These are phyloP conservation scores for Geosmithia putterillii DNA, from an alignment of 2,329 filamentous ascomycete species.

Conservation along the genomic window DNA sequence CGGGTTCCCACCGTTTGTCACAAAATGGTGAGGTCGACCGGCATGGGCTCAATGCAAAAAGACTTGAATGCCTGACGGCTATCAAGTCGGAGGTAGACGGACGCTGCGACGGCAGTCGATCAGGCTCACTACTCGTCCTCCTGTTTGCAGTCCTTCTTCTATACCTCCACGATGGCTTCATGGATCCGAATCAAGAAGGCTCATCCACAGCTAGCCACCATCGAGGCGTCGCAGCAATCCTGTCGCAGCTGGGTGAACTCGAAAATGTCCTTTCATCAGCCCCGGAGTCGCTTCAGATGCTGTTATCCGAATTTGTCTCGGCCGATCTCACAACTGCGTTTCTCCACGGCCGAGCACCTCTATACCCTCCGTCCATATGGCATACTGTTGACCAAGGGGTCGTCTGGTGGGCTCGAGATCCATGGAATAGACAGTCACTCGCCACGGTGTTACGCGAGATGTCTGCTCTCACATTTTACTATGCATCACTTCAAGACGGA, in stretches of 20 bases:
- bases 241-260: conserved; percentile 17
- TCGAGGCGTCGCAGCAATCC: conserved; percentile 21
- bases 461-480: conserved; percentile 14
- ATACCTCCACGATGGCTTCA: conserved; percentile 26
- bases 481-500: conserved; percentile 8
- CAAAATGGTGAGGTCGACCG: conserved; percentile 15
- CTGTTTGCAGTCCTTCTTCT: conserved; percentile 28
- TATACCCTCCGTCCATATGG: conserved; percentile 24
- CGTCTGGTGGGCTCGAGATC: conserved; percentile 28
- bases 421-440: conserved; percentile 18
- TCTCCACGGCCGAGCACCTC: conserved; percentile 22
- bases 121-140: conserved; percentile 14
- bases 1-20: conserved; percentile 16
- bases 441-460: conserved; percentile 20
- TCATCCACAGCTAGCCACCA: conserved; percentile 21
- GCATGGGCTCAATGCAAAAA: conserved; percentile 10
- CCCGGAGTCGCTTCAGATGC: conserved; percentile 19
- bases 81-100: conserved; percentile 17
- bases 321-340: conserved; percentile 28
- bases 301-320: conserved; percentile 29
- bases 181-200: conserved; percentile 16
- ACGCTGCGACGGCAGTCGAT: conserved; percentile 16
- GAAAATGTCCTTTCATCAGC: conserved; percentile 9
- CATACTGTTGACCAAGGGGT: conserved; percentile 22
- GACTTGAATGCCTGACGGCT: conserved; percentile 16